These are phyloP conservation scores for Acmispon strigosus DNA, from an alignment of 306 rosid genomes.

Conservation along the genomic window DNA sequence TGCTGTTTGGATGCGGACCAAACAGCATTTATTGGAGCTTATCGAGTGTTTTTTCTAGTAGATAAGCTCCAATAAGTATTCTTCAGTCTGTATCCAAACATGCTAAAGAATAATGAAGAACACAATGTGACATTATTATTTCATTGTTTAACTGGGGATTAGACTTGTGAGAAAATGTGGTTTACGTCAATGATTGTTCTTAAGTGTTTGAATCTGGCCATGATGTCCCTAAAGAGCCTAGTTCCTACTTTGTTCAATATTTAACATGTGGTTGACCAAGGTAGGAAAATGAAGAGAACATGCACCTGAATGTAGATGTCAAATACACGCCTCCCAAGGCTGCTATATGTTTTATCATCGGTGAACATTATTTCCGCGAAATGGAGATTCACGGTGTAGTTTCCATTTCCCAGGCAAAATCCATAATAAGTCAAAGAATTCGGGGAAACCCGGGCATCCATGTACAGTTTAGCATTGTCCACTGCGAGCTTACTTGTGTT, in stretches of 20 bases:
- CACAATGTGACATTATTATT: too few species aligned
- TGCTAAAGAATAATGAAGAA: too few species aligned
- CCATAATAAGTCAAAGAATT: slow-evolving; percentile 53
- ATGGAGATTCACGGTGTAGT: slow-evolving; percentile 40
- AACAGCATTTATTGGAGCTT: too few species aligned
- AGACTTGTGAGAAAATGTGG: too few species aligned
- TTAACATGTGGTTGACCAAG: neutral
- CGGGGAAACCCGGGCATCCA: slow-evolving; percentile 61
- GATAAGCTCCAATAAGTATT: too few species aligned
- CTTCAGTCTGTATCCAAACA: too few species aligned
- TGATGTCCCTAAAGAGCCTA: neutral
- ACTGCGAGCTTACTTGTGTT: slow-evolving; percentile 27
- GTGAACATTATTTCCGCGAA: slow-evolving; percentile 45
- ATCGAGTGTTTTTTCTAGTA: too few species aligned
- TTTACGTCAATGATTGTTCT: neutral
- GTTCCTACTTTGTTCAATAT: neutral
- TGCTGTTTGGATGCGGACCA: too few species aligned
- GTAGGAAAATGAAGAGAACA: neutral
- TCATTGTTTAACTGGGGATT: too few species aligned
- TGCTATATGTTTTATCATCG: slow-evolving; percentile 14
- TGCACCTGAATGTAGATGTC: slow-evolving; percentile 53
- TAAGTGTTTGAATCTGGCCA: neutral
- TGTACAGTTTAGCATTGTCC: slow-evolving; percentile 31
- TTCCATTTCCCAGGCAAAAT: slow-evolving; percentile 44
- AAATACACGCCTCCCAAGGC: slow-evolving; percentile 52